These are phyloP conservation scores for Aspergillus sp. DNA, from an alignment of 2,329 filamentous ascomycete species.

Conservation along the genomic window DNA sequence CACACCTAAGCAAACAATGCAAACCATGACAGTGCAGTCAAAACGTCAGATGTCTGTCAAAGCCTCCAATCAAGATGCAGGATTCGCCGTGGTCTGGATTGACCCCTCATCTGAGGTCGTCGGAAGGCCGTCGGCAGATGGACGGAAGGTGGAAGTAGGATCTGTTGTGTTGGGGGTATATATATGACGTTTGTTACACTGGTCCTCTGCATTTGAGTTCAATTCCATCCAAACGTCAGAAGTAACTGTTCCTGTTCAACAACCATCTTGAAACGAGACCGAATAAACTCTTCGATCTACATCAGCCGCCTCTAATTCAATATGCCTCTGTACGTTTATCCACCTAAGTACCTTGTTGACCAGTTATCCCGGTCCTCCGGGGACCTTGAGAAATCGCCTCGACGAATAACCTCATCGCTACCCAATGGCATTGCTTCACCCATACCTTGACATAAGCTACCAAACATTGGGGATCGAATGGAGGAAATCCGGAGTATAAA, in stretches of 20 bases:
- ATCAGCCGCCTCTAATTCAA: neutral
- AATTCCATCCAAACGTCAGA: neutral
- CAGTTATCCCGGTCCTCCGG: neutral
- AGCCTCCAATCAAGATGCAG: slow-evolving; percentile 2
- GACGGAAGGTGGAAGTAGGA: neutral
- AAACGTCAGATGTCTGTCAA: slow-evolving; percentile 2
- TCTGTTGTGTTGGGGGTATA: neutral
- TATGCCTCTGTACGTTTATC: slow-evolving; percentile 22
- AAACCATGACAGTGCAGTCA: slow-evolving; percentile 10
- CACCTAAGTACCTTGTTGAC: neutral
- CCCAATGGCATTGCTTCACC: neutral
- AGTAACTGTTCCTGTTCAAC: neutral
- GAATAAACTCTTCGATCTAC: neutral
- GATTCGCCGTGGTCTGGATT: neutral
- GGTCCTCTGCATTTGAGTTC: neutral
- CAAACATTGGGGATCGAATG: no score
- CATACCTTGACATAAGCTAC: neutral
- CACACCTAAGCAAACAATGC: slow-evolving; percentile 8
- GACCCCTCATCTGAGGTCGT: slow-evolving; percentile 2
- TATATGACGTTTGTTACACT: neutral
- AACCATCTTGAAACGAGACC: neutral
- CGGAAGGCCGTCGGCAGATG: no score
- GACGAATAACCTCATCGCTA: neutral
- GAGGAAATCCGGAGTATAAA: no score
- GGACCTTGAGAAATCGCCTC: neutral